These are phyloP conservation scores for Eragrostis tef DNA, from an alignment of 202 grass and related monocot species.

Conservation along the genomic window DNA sequence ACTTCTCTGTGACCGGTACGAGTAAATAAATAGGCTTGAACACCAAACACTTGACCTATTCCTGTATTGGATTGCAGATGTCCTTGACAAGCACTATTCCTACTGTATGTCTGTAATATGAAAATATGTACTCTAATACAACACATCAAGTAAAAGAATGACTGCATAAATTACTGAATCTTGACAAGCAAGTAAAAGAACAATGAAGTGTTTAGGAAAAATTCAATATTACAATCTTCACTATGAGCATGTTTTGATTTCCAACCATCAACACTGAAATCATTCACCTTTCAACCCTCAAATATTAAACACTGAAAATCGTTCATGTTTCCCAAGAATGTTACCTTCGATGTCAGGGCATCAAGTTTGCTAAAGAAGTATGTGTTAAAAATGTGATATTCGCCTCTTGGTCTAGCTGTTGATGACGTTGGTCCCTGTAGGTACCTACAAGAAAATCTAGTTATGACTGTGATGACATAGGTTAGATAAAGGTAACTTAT, in stretches of 20 bases:
- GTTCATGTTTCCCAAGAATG: neutral
- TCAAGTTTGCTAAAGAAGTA: conserved; percentile 96
- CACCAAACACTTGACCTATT: conserved; percentile 3
- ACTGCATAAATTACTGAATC: conserved; percentile 21
- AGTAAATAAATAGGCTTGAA: neutral
- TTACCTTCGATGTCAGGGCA: conserved; percentile 68
- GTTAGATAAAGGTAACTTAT: neutral
- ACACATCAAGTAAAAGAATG: conserved; percentile 17
- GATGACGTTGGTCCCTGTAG: conserved; percentile 56
- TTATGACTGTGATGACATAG: conserved; percentile 21
- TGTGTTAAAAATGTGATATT: conserved; percentile 91
- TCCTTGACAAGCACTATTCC: conserved; percentile 24
- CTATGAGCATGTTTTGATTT: neutral
- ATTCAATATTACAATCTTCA: neutral
- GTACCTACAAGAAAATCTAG: conserved; percentile 67
- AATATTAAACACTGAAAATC: neutral
- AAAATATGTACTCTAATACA: conserved; percentile 22
- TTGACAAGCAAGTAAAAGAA: conserved; percentile 18
- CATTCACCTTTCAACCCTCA: neutral
- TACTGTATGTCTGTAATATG: neutral
- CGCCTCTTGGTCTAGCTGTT: conserved; percentile 55
- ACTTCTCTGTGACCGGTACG: neutral
- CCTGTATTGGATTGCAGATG: conserved; percentile 8
- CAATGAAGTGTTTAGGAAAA: conserved; percentile 18
- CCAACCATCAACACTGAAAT: neutral